Base-by-base conservation (phyloP, 2,329 filamentous ascomycete species). In the Magnaporthales sp. region DNA sequence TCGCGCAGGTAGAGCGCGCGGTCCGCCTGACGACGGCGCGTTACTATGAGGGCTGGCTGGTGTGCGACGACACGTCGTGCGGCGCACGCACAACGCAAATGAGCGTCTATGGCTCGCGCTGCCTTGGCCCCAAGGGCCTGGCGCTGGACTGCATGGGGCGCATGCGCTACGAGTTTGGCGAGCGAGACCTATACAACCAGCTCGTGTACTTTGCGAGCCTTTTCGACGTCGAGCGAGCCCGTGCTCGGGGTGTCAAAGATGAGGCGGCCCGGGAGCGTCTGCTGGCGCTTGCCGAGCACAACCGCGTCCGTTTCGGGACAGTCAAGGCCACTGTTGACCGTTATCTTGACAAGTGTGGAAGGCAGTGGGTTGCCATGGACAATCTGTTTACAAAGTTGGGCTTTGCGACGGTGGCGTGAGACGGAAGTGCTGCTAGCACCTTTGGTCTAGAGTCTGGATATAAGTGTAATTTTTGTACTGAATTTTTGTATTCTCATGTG, bases 291-390 rank as follows among this genome's bases (percentile, higher is more conserved):
- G 92, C 88, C 3, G 91, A 93, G 74, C 88, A 93, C 76, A 99
- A 99, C 77, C 85, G 91, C 67, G 82, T 84, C 54, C 83, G 92
- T 68, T 98, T 98, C 75, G 85, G 79, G 11, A 92, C 91, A 0
- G 80, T 94, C 70, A 91, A 89, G 80, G 83, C 84, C 7, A 87
- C 93, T 15, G 91, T 97, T 5, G 92, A 94, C 70, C 87, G 81
- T 73, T 96, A 96, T 78, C 78, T 97, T 72, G 92, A 92, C 73
- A 95, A 94, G 80, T 96, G 93, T 77, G 93, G 93, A 29, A 83
- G 92, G 72, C 91, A 93, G 77, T 97, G 92, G 92, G 93, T 97
- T 65, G 90, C 92, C 71, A 97, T 97, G 93, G 92, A 95, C 77
- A 89, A 83, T 70, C 78, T 97, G 70, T 97, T 97, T 82, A 84